These are phyloP conservation scores for Syzygium aqueum DNA, from an alignment of 345 rosid species.

Conservation along the genomic window DNA sequence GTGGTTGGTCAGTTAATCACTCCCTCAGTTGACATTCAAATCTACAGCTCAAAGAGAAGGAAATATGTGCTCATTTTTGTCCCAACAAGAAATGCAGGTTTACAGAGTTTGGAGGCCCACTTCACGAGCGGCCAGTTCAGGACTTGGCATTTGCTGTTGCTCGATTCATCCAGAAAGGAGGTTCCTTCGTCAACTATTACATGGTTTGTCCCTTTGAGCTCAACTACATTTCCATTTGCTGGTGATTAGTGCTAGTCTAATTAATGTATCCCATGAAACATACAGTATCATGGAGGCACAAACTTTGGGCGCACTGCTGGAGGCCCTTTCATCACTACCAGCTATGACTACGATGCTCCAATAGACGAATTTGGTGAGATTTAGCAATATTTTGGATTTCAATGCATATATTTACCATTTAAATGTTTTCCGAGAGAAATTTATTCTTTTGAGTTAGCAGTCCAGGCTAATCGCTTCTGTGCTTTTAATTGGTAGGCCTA, in stretches of 20 bases:
- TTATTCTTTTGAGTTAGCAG: neutral
- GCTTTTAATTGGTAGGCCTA: slow-evolving; percentile 42
- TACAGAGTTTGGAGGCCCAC: slow-evolving; percentile 90
- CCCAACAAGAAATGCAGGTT: slow-evolving; percentile 41
- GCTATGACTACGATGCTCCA: slow-evolving; percentile 98
- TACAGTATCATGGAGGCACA: slow-evolving; percentile 98
- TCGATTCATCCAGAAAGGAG: slow-evolving; percentile 92
- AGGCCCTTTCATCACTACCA: slow-evolving; percentile 95
- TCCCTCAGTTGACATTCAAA: neutral
- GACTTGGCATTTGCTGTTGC: slow-evolving; percentile 98
- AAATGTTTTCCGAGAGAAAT: neutral
- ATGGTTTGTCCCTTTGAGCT: slow-evolving; percentile 43
- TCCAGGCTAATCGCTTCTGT: slow-evolving; percentile 6
- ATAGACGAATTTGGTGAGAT: slow-evolving; percentile 91
- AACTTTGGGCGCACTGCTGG: slow-evolving; percentile 98
- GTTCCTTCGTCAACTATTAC: slow-evolving; percentile 92
- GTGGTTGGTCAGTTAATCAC: slow-evolving; percentile 66
- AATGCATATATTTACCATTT: neutral
- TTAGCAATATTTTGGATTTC: neutral
- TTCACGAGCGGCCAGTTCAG: slow-evolving; percentile 88
- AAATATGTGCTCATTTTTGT: neutral
- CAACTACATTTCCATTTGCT: neutral
- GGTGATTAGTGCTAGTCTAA: neutral
- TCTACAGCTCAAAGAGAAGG: neutral
- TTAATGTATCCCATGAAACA: neutral